Conservation (phyloP, 768 basidiomycete genomes). For the Podaxis sp. region DNA sequence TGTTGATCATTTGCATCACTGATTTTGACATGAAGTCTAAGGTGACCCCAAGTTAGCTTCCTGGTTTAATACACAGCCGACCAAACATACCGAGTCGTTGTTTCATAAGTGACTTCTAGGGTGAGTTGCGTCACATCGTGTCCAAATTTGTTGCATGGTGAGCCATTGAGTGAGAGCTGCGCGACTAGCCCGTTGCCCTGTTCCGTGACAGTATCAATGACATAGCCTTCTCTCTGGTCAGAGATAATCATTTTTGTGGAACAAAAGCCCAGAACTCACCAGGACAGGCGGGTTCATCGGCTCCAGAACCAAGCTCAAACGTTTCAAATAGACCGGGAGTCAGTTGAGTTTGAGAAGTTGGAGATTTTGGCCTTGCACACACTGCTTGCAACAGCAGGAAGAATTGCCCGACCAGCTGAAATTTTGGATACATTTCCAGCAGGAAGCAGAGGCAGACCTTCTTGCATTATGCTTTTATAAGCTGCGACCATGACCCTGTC, state of each 20-base stretch:
- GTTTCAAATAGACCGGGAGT: neutral
- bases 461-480: neutral
- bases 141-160: slow-evolving; percentile 64
- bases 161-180: slow-evolving; percentile 46
- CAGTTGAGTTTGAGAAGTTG: neutral
- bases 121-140: slow-evolving; percentile 52
- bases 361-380: neutral
- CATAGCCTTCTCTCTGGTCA: slow-evolving; percentile 42
- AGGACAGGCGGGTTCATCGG: slow-evolving; percentile 3
- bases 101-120: slow-evolving; percentile 67
- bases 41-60: neutral
- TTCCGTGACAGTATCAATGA: slow-evolving; percentile 38
- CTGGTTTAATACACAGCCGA: neutral
- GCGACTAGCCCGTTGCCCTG: slow-evolving; percentile 49
- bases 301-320: neutral
- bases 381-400: neutral
- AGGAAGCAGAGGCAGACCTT: neutral
- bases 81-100: slow-evolving; percentile 37
- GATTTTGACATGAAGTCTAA: slow-evolving; percentile 65
- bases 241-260: neutral
- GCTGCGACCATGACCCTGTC: neutral
- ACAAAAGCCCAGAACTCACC: slow-evolving; percentile 14
- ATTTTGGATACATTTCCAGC: neutral
- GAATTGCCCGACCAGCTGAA: neutral
- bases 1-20: slow-evolving; percentile 57